Conservation (phyloP, 2,329 filamentous ascomycete species). For the Botrytis sinoallii region DNA sequence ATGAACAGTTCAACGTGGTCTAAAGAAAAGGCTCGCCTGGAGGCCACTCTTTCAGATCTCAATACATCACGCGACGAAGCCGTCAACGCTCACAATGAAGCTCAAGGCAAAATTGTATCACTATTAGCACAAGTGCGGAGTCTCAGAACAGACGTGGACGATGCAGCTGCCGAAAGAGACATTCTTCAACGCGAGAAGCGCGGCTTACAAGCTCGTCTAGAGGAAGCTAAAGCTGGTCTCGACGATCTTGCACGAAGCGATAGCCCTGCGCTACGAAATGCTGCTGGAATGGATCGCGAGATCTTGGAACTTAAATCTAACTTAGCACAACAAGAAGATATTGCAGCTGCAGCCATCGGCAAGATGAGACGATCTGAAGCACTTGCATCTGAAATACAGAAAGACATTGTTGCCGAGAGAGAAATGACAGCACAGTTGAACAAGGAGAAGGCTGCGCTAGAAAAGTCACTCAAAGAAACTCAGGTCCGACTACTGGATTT, state of each 20-base stretch:
- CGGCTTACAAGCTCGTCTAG: conserved; percentile 76
- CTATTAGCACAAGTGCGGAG: conserved; percentile 85
- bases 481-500: conserved; percentile 88
- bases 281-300: conserved; percentile 83
- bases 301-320: conserved; percentile 84
- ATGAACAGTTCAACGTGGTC: conserved; percentile 97
- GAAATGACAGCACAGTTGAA: conserved; percentile 78
- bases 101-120: conserved; percentile 87
- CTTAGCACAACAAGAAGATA: conserved; percentile 89
- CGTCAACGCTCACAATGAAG: conserved; percentile 88
- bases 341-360: conserved; percentile 84
- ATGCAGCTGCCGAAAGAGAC: conserved; percentile 81
- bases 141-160: conserved; percentile 80
- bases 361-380: conserved; percentile 97
- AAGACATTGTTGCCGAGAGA: conserved; percentile 82
- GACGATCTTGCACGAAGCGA: conserved; percentile 85
- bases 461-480: conserved; percentile 86
- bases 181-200: conserved; percentile 84
- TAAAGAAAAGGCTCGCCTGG: conserved; percentile 91
- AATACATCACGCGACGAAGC: conserved; percentile 92
- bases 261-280: conserved; percentile 83
- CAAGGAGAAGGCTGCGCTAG: conserved; percentile 83
- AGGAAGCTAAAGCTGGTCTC: conserved; percentile 82
- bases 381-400: conserved; percentile 82
- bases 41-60: conserved; percentile 84